phyloP scores from a whole-genome alignment of 768 basidiomycete species.

The Candolleomyces aberdarensis region DNA sequence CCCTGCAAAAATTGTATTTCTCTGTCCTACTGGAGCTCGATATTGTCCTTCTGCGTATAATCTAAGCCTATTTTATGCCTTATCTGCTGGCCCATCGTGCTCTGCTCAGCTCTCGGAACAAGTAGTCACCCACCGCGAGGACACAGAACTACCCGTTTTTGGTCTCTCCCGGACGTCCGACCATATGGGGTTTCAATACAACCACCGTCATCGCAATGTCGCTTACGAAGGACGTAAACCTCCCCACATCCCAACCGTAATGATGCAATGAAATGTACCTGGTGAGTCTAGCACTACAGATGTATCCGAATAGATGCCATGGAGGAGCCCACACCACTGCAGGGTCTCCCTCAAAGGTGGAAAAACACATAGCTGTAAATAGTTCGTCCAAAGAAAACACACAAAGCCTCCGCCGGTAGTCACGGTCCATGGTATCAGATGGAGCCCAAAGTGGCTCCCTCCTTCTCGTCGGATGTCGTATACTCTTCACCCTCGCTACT shows the following conservation, averaged over 20 bases:
- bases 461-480: slow-evolving; percentile 29
- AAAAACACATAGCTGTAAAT: too few species aligned
- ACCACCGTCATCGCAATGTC: background rate
- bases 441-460: slow-evolving; percentile 15
- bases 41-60: background rate
- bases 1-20: background rate
- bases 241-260: background rate
- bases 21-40: background rate
- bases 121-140: background rate
- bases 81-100: background rate
- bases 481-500: slow-evolving; percentile 58
- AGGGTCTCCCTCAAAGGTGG: too few species aligned
- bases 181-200: slow-evolving; percentile 1
- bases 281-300: background rate
- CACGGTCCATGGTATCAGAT: slow-evolving; percentile 3
- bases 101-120: background rate
- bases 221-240: background rate
- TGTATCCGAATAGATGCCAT: too few species aligned
- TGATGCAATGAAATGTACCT: background rate
- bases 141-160: background rate
- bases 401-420: background rate
- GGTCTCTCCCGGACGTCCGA: background rate
- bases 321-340: too few species aligned
- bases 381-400: background rate
- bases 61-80: background rate